phyloP scores from a whole-genome alignment of 2,329 filamentous ascomycete species.

The Pezicula radicicola region DNA sequence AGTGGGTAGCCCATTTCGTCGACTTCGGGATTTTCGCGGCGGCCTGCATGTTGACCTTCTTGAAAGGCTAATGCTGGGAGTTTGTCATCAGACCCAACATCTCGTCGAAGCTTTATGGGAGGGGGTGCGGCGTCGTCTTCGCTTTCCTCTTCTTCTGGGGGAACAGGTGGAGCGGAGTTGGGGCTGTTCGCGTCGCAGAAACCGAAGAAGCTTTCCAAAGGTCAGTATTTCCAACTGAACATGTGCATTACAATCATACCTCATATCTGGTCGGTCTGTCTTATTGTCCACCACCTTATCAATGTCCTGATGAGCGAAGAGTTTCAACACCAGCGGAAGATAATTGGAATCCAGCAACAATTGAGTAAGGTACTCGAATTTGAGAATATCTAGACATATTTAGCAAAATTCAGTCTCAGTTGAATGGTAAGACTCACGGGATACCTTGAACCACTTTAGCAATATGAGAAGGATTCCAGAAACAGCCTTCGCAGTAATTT shows the following conservation, averaged over 20 bases:
- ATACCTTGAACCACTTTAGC: conserved; percentile 94
- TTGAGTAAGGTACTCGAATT: conserved; percentile 94
- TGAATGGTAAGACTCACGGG: conserved; percentile 58
- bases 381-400: conserved; percentile 69
- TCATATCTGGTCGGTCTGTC: conserved; percentile 77
- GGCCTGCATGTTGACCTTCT: conserved; percentile 23
- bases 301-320: conserved; percentile 91
- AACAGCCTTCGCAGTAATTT: conserved; percentile 88
- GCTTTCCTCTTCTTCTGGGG: conserved; percentile 32
- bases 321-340: conserved; percentile 84
- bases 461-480: conserved; percentile 86
- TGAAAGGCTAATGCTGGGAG: conserved; percentile 27
- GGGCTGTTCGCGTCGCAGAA: conserved; percentile 75
- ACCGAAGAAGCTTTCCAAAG: conserved; percentile 70
- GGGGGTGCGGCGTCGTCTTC: conserved; percentile 82
- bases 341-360: conserved; percentile 94
- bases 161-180: conserved; percentile 29
- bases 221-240: conserved; percentile 9
- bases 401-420: conserved; percentile 7
- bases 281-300: conserved; percentile 85
- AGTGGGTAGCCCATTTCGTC: conserved; percentile 86
- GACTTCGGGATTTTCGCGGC: conserved; percentile 51
- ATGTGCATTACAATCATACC: conserved; percentile 46
- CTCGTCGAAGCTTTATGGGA: conserved; percentile 64
- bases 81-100: conserved; percentile 39